A percentile compares a stretch with the other conserved stretches of the same genome.
Conservation (phyloP, 179 eudicot species). For the Heliamphora pulchella region DNA sequence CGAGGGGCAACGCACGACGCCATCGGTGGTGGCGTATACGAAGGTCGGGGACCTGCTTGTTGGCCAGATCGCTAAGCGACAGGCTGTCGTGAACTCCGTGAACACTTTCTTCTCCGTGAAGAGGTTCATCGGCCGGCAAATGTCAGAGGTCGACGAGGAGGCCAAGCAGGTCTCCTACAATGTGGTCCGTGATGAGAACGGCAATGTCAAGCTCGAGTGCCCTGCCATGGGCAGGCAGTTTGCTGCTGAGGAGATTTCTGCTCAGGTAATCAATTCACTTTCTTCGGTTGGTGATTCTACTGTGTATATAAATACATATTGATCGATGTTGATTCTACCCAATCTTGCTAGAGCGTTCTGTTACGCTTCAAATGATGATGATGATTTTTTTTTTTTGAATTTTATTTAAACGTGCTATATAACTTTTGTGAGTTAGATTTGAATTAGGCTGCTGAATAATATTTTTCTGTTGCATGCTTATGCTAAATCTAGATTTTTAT, state of each 20-base stretch:
- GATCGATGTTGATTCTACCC: not conserved
- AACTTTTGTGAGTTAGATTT: not conserved
- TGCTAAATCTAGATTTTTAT: not conserved
- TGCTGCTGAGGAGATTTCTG: conserved; percentile 92
- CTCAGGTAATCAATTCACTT: conserved; percentile 43
- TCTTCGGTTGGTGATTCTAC: not conserved
- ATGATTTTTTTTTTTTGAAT: not conserved
- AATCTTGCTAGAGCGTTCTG: not conserved
- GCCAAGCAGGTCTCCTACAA: conserved; percentile 80
- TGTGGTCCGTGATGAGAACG: conserved; percentile 78
- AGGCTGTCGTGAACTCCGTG: conserved; percentile 86
- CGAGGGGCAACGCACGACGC: conserved; percentile 89
- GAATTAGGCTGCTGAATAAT: not conserved
- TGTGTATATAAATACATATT: not conserved
- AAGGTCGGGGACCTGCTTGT: conserved; percentile 72
- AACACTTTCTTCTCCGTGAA: conserved; percentile 83
- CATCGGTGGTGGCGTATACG: conserved; percentile 92
- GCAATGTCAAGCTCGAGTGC: conserved; percentile 85
- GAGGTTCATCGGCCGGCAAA: conserved; percentile 83
- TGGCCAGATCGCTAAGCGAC: conserved; percentile 87
- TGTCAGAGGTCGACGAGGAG: conserved; percentile 88
- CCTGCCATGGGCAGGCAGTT: conserved; percentile 88
- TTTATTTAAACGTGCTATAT: not conserved
- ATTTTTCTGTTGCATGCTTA: not conserved
- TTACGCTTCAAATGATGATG: not conserved